Base-by-base conservation (phyloP, 257 asterid genomes). In the Buddleja alternifolia region DNA sequence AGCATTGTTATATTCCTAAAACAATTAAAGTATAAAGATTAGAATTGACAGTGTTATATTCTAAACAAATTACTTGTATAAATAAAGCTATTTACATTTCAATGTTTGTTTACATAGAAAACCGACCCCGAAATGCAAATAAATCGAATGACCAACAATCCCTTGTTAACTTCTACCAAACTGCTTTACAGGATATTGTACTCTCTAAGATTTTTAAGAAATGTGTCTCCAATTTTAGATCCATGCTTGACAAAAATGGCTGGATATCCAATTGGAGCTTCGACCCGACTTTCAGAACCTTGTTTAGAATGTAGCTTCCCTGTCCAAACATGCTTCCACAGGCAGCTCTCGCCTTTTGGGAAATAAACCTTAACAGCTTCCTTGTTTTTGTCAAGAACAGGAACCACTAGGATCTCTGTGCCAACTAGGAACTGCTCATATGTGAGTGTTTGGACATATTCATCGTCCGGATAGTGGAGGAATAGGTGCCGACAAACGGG, bases 401-500 rank as follows among this genome's bases (percentile, higher is more conserved):
- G 97, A 62, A 78, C 97, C 25, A 90, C 96, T 53, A 93, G 88
- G 46, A 93, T 85, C 92, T 93, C 98, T 0, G 89, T 76, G 70
- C 97, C 98, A 0, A 93, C 92, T 19, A 93, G 84, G 70, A 90
- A 93, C 77, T 93, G 92, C 83, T 93, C 86, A 12, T 88, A 84
- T 4, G 87, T 88, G 60, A 90, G 82, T 25, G 62, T 71, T 1
- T 86, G 93, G 25, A 86, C 83, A n/a, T 74, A 60, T 34, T 88
- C 87, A 41, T 93, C 98, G 46, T 85, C 73, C 12, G 97, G 96
- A 71, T 93, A 93, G 81, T 93, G 98, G 50, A 93, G 79, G 86
- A 93, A 93, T 41, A 85, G 84, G 81, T 90, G 97, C 12, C 98
- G 94, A 78, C 97, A 93, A 60, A 93, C 80, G 3, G 98, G 98